phyloP scores from a whole-genome alignment of 768 basidiomycete genomes.

The Ephemerocybe angulata region DNA sequence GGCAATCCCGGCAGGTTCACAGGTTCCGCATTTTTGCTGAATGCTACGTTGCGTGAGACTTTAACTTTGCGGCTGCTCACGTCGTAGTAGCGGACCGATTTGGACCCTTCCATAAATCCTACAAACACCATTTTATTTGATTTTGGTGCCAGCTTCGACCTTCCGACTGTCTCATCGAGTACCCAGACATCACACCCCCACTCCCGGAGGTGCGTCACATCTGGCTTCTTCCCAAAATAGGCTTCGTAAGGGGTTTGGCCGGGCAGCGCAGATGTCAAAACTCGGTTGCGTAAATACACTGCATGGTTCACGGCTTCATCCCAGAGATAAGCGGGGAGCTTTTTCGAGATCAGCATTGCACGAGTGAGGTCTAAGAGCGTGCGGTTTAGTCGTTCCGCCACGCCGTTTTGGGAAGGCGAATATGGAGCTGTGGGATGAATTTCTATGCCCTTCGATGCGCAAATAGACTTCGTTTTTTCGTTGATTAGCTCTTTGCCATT shows the following conservation, averaged over 20 bases:
- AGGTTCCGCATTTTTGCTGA: slow-evolving; percentile 13
- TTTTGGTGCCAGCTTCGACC: not conserved
- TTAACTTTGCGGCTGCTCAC: slow-evolving; percentile 9
- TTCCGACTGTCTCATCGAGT: slow-evolving; percentile 1
- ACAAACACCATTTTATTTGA: slow-evolving; percentile 12
- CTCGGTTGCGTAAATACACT: slow-evolving; percentile 22
- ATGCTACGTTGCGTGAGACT: slow-evolving; percentile 19
- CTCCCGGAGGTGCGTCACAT: slow-evolving; percentile 28
- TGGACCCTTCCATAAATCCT: slow-evolving; percentile 18
- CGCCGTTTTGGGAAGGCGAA: slow-evolving; percentile 35
- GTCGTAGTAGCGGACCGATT: slow-evolving; percentile 20
- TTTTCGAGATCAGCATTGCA: not conserved
- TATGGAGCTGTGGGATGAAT: slow-evolving; percentile 32
- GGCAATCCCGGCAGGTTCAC: slow-evolving; percentile 6
- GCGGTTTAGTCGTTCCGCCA: slow-evolving; percentile 27
- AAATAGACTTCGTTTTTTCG: slow-evolving; percentile 16
- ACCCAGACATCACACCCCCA: slow-evolving; percentile 39
- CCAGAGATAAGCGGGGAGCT: slow-evolving; percentile 20
- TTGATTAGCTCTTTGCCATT: no score
- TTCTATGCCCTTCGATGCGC: slow-evolving; percentile 21
- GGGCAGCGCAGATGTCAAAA: slow-evolving; percentile 16
- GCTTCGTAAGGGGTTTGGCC: slow-evolving; percentile 21
- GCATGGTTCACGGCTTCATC: slow-evolving; percentile 14
- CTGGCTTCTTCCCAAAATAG: slow-evolving; percentile 19
- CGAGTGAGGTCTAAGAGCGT: slow-evolving; percentile 2